Evolutionary conservation across 352 stramenopile genomes (phyloP).

Genomic region (Phytophthora fragariae): DNA sequence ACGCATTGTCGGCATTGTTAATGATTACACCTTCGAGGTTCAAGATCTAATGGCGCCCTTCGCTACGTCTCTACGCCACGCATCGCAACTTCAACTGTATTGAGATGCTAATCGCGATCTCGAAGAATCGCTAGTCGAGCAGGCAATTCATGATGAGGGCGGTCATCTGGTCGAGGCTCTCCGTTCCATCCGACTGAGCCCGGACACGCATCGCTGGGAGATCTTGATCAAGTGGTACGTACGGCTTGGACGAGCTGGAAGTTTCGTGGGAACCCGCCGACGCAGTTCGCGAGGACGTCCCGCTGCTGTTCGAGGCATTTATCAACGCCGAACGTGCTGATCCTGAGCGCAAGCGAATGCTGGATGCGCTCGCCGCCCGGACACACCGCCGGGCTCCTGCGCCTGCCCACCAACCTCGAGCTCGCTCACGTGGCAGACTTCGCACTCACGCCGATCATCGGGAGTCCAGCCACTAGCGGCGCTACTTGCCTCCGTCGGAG

Average conservation of each 20-base stretch:
- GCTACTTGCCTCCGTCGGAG: neutral
- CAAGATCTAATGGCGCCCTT: neutral
- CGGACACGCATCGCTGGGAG: neutral
- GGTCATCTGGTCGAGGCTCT: neutral
- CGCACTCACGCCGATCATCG: neutral
- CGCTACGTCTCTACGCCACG: neutral
- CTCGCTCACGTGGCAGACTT: neutral
- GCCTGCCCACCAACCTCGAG: neutral
- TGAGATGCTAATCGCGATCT: neutral
- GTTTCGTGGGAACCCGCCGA: neutral
- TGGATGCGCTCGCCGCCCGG: neutral
- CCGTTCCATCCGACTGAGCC: neutral
- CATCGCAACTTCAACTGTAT: neutral
- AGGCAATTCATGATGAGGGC: neutral
- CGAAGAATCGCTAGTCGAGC: neutral
- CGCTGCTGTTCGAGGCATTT: neutral
- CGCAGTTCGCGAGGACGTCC: neutral
- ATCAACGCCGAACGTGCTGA: neutral
- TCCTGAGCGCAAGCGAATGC: neutral
- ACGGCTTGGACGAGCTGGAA: neutral
- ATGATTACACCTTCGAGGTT: neutral
- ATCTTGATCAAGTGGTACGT: neutral
- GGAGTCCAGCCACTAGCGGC: neutral
- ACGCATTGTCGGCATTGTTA: neutral
- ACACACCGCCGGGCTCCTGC: neutral